Conservation (phyloP, 2,329 filamentous ascomycete species). For the Stachybotrys chlorohalonatus region DNA sequence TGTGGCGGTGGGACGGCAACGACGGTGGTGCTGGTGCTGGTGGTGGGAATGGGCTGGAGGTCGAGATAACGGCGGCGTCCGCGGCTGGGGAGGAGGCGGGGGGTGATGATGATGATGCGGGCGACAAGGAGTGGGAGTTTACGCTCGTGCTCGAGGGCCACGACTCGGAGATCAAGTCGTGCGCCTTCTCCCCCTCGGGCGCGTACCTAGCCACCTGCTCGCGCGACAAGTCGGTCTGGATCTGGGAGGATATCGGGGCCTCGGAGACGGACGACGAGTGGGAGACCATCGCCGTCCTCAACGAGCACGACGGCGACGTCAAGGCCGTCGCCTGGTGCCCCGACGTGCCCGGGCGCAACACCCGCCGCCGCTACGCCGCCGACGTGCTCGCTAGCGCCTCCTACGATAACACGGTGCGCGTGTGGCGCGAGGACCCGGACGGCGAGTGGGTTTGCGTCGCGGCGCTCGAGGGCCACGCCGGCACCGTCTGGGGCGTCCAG, state of each 20-base stretch:
- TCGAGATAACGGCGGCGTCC: conserved; percentile 27
- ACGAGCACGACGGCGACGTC: conserved; percentile 91
- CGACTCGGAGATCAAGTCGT: conserved; percentile 83
- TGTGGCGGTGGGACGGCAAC: conserved; percentile 61
- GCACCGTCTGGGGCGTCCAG: conserved; percentile 85
- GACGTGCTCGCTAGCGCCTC: conserved; percentile 82
- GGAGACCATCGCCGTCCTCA: conserved; percentile 90
- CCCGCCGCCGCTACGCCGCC: conserved; percentile 39
- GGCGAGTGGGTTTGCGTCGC: conserved; percentile 86
- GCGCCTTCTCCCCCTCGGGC: conserved; percentile 65
- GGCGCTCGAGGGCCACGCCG: conserved; percentile 68
- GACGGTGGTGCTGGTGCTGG: conserved; percentile 20
- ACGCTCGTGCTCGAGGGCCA: conserved; percentile 89
- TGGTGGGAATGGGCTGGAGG: conserved; percentile 26
- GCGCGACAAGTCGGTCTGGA: conserved; percentile 92
- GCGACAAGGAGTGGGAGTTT: conserved; percentile 72
- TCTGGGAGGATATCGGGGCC: conserved; percentile 84
- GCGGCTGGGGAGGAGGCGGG: too few species aligned
- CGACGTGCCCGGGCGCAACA: conserved; percentile 42
- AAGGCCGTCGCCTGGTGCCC: conserved; percentile 93
- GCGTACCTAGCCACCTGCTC: conserved; percentile 82
- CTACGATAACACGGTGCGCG: conserved; percentile 83
- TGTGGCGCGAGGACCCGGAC: conserved; percentile 86
- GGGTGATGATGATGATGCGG: conserved; percentile 15
- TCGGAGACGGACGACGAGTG: conserved; percentile 82